A percentile compares a stretch with the other conserved stretches of the same genome.
Evolutionary conservation across 768 basidiomycete genomes (phyloP).

Genomic region (Auriscalpium microsporum): DNA sequence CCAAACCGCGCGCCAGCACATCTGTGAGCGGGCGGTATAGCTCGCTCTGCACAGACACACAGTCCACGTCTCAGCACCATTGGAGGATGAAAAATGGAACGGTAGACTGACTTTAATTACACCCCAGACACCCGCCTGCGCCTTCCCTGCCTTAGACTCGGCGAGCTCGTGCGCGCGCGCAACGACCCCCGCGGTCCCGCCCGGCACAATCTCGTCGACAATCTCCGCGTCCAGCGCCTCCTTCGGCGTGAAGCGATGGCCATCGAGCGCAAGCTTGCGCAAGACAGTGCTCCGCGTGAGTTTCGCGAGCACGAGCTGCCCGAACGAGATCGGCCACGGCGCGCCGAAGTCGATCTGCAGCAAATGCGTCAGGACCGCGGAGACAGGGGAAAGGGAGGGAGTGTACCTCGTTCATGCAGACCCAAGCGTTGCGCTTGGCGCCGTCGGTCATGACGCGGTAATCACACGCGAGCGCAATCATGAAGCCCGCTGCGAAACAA

Average conservation of each 20-base stretch:
- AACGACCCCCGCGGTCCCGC: constrained; percentile 50
- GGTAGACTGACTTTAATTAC: constrained; percentile 48
- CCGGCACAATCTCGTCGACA: constrained; percentile 60
- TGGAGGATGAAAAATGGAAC: neutral
- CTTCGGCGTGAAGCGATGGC: constrained; percentile 63
- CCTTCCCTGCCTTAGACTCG: constrained; percentile 39
- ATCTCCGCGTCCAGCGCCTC: constrained; percentile 63
- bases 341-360: constrained; percentile 74
- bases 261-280: constrained; percentile 73
- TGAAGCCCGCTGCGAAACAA: constrained; percentile 77
- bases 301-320: constrained; percentile 55
- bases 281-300: constrained; percentile 47
- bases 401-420: constrained; percentile 82
- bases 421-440: constrained; percentile 67
- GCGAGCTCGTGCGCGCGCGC: constrained; percentile 59
- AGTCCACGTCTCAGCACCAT: neutral
- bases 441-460: constrained; percentile 87
- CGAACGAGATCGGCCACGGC: constrained; percentile 65
- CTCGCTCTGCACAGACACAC: constrained; percentile 31
- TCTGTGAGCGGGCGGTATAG: constrained; percentile 50
- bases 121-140: constrained; percentile 61
- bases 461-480: constrained; percentile 76
- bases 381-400: constrained; percentile 21
- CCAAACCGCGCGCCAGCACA: constrained; percentile 10
- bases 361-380: neutral